Percentiles rank a stretch among this genome's conserved stretches.
Conservation (phyloP, 306 rosid species). For the Argentina anserina region DNA sequence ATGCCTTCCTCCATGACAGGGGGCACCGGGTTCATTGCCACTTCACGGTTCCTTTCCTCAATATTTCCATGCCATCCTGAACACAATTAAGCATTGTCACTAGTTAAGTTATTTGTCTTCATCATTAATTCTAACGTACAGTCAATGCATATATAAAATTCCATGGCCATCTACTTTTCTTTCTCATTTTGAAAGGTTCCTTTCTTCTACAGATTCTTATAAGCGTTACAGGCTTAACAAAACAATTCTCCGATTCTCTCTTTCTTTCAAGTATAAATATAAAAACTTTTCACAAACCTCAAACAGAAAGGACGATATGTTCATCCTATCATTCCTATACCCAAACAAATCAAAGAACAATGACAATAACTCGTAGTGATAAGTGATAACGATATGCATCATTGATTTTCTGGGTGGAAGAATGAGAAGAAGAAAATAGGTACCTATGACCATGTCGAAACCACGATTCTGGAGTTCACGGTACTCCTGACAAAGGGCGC, state of each 20-base stretch:
- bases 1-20: constrained; percentile 15
- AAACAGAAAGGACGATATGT: neutral
- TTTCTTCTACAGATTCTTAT: neutral
- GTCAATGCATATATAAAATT: neutral
- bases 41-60: constrained; percentile 20
- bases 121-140: neutral
- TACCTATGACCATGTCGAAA: constrained; percentile 65
- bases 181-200: neutral
- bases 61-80: constrained; percentile 20
- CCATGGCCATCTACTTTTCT: neutral
- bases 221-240: neutral
- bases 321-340: no score
- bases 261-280: neutral
- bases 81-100: neutral
- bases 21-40: constrained; percentile 12
- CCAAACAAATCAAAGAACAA: no score
- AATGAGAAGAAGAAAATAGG: neutral
- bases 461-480: constrained; percentile 68
- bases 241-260: neutral
- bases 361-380: no score
- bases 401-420: neutral
- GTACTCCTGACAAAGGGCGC: constrained; percentile 72
- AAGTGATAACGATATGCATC: no score
- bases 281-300: neutral
- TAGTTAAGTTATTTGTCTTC: neutral